Percentiles rank a stretch among this genome's conserved stretches.
phyloP scores from a whole-genome alignment of 352 stramenopile genomes.

The Detonula confervacea region DNA sequence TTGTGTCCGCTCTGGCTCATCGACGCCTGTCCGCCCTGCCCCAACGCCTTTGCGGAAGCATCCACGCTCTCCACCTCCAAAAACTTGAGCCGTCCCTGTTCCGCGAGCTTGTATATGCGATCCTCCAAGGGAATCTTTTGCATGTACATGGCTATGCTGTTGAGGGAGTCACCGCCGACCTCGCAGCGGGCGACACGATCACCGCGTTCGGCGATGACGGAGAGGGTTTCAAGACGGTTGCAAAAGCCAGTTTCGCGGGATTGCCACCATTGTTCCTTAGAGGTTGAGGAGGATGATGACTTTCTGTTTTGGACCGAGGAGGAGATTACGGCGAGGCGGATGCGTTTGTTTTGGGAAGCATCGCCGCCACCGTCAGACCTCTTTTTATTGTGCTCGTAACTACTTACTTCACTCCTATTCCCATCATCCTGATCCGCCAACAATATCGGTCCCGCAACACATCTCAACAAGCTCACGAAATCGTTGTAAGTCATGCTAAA shows the following conservation, averaged over 20 bases:
- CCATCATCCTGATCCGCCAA: slow-evolving; percentile 54
- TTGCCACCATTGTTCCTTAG: slow-evolving; percentile 55
- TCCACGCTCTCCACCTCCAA: slow-evolving; percentile 82
- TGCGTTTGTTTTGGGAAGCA: slow-evolving; percentile 57
- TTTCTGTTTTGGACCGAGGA: slow-evolving; percentile 69
- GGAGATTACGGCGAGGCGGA: slow-evolving; percentile 79
- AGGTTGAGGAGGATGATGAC: slow-evolving; percentile 13
- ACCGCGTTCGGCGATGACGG: slow-evolving; percentile 76
- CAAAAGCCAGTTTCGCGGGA: slow-evolving; percentile 76
- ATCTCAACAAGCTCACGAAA: slow-evolving; percentile 81
- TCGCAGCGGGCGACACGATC: slow-evolving; percentile 74
- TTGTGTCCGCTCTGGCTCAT: slow-evolving; percentile 34
- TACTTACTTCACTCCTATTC: slow-evolving; percentile 19
- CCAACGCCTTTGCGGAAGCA: slow-evolving; percentile 52
- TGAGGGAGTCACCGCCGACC: slow-evolving; percentile 82
- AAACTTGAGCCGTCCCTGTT: slow-evolving; percentile 78
- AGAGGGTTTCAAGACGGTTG: slow-evolving; percentile 76
- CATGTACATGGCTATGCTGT: slow-evolving; percentile 83
- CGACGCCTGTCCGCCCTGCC: too few species aligned
- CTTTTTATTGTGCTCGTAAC: too few species aligned
- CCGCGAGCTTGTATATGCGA: slow-evolving; percentile 75
- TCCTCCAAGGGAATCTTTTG: slow-evolving; percentile 83
- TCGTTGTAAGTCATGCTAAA: slow-evolving; percentile 86
- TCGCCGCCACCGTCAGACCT: too few species aligned
- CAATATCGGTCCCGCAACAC: slow-evolving; percentile 77